phyloP scores from a whole-genome alignment of 2,329 filamentous ascomycete species.

The Aspergillus tanneri region DNA sequence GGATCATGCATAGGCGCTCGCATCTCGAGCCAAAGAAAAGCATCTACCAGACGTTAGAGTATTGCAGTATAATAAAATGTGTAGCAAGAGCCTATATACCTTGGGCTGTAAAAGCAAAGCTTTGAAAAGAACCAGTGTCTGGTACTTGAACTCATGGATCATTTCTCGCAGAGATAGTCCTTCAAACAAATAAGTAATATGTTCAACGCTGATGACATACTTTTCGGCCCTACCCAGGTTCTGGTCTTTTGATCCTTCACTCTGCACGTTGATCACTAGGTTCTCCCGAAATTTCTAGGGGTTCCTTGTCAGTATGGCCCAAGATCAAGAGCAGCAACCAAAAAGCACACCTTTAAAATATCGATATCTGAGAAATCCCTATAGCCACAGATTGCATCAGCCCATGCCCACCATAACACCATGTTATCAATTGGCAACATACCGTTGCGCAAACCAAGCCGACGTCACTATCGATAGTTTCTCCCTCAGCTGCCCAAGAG shows the following conservation, averaged over 20 bases:
- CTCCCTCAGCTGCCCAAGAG: constrained; percentile 87
- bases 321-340: neutral
- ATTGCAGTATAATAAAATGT: constrained; percentile 1
- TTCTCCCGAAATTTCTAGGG: constrained; percentile 81
- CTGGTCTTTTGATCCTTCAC: constrained; percentile 75
- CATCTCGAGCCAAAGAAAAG: constrained; percentile 97
- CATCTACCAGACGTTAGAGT: constrained; percentile 62
- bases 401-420: neutral
- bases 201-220: neutral
- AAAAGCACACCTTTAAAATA: constrained; percentile 64
- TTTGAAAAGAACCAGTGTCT: constrained; percentile 91
- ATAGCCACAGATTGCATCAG: constrained; percentile 9
- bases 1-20: constrained; percentile 94
- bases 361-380: constrained; percentile 87
- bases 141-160: constrained; percentile 90
- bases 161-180: constrained; percentile 79
- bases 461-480: constrained; percentile 85
- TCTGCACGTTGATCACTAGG: constrained; percentile 58
- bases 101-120: constrained; percentile 92
- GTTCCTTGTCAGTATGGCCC: constrained; percentile 17
- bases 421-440: constrained; percentile 25
- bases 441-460: constrained; percentile 92
- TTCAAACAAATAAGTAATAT: constrained; percentile 28
- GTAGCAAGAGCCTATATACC: constrained; percentile 49
- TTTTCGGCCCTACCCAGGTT: constrained; percentile 72